Conservation (phyloP, 257 asterid species). For the Solanum clarkiae region DNA sequence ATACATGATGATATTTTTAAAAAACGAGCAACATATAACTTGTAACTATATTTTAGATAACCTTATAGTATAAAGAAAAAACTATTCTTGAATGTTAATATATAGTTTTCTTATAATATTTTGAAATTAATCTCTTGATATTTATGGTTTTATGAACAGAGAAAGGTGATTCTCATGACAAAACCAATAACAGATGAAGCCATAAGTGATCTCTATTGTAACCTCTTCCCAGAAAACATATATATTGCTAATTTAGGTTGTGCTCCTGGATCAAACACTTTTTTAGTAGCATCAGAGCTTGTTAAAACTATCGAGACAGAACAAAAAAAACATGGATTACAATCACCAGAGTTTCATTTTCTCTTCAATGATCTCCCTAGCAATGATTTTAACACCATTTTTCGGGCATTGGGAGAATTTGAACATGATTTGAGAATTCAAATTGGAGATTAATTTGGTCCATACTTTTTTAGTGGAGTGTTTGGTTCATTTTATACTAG, state of each 20-base stretch:
- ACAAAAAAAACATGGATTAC: neutral
- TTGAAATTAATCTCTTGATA: neutral
- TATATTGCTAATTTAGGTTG: conserved; percentile 7
- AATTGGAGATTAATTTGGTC: conserved; percentile 9
- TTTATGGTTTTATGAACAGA: neutral
- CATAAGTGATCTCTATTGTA: conserved; percentile 8
- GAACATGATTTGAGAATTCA: conserved; percentile 6
- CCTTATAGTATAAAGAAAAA: too few relatives aligned
- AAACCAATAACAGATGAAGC: conserved; percentile 28
- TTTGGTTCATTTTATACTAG: conserved; percentile 51
- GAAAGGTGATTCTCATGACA: conserved; percentile 33
- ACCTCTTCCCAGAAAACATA: neutral
- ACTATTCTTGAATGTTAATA: neutral
- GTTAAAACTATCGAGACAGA: conserved; percentile 6
- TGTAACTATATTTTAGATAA: too few relatives aligned
- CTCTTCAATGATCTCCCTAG: too few relatives aligned
- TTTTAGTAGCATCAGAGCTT: conserved; percentile 12
- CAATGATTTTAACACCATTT: conserved; percentile 34
- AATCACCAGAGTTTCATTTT: too few relatives aligned
- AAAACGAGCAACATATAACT: too few relatives aligned
- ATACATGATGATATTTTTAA: neutral
- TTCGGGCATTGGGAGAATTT: conserved; percentile 22
- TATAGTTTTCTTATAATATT: neutral
- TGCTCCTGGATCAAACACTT: conserved; percentile 2
- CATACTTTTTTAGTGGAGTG: conserved; percentile 33